Conservation (phyloP, 148 eudicot genomes). For the Dysphania ambrosioides region DNA sequence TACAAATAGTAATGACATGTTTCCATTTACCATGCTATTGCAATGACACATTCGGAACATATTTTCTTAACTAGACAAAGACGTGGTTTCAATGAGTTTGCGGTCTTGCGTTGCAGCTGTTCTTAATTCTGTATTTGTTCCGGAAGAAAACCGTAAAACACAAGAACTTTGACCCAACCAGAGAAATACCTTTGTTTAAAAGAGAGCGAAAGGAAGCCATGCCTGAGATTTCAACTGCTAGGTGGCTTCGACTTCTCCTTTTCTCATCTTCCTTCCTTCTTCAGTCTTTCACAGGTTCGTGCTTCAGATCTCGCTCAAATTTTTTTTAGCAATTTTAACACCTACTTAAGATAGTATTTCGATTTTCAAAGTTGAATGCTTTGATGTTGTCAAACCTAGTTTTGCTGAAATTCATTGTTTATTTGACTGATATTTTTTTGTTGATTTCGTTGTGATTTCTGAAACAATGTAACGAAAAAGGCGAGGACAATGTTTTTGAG, state of each 20-base stretch:
- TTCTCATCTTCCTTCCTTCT: conserved; percentile 11
- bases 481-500: not conserved
- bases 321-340: not conserved
- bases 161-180: too few species aligned
- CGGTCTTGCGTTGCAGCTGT: too few species aligned
- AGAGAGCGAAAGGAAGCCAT: not conserved
- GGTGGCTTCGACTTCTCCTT: conserved; percentile 7
- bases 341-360: not conserved
- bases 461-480: not conserved
- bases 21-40: too few species aligned
- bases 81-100: too few species aligned
- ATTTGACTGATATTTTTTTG: not conserved
- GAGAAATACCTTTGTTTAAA: not conserved
- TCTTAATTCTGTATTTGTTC: too few species aligned
- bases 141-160: too few species aligned
- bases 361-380: not conserved
- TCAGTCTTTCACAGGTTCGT: conserved; percentile 17
- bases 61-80: too few species aligned
- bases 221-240: conserved; percentile 13
- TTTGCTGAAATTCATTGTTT: not conserved
- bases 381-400: not conserved
- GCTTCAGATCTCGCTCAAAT: conserved; percentile 1
- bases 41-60: too few species aligned
- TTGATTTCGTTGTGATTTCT: not conserved
- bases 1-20: too few species aligned